A percentile compares a stretch with the other conserved stretches of the same genome.
These are phyloP conservation scores for Scenedesmus sp. DNA, from an alignment of 163 green algal species.

Conservation along the genomic window DNA sequence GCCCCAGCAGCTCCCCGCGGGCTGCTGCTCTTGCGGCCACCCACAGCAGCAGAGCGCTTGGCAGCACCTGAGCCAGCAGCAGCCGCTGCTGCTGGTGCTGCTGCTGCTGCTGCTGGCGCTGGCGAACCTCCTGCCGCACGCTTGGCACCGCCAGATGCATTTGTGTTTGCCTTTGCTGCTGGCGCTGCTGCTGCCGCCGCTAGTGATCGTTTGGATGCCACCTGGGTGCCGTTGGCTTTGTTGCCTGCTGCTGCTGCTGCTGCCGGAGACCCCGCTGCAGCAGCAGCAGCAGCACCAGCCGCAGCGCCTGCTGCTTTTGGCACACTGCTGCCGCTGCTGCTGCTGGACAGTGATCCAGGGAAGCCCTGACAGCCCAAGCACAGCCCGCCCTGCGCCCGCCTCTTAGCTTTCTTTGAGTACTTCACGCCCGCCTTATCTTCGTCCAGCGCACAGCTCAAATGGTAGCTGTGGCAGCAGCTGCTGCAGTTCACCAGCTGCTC, in stretches of 20 bases:
- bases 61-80: background rate
- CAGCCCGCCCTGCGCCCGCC: background rate
- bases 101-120: background rate
- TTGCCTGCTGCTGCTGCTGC: background rate
- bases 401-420: background rate
- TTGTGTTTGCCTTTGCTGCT: background rate
- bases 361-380: constrained; percentile 27
- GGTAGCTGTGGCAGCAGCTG: constrained; percentile 38
- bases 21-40: background rate
- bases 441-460: constrained; percentile 6
- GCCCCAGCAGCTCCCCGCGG: background rate
- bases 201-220: background rate
- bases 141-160: background rate
- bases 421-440: background rate
- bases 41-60: background rate
- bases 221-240: background rate
- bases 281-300: background rate
- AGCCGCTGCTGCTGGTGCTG: background rate
- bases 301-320: background rate
- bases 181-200: background rate
- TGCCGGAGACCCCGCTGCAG: background rate
- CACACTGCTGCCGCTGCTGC: background rate
- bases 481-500: constrained; percentile 20
- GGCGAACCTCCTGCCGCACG: background rate
- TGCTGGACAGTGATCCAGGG: background rate